phyloP scores from a whole-genome alignment of 441 rosid genomes.

The Bocquillonia castaneifolia region DNA sequence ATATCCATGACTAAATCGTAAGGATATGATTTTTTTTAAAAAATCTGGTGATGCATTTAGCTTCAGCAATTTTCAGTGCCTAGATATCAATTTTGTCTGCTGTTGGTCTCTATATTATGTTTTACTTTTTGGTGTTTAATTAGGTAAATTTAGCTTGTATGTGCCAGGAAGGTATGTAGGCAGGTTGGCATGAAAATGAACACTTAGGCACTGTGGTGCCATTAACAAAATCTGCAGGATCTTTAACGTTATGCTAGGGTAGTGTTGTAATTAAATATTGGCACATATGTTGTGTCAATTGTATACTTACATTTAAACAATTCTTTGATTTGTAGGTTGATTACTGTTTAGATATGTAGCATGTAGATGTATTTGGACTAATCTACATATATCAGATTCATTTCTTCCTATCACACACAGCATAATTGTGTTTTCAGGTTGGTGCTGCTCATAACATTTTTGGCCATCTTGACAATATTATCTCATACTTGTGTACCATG shows the following conservation, averaged over 20 bases:
- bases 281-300: neutral
- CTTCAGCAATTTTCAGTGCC: neutral
- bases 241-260: neutral
- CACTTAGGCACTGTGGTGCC: neutral
- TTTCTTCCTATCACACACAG: constrained; percentile 7
- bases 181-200: constrained; percentile 5
- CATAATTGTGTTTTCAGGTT: constrained; percentile 49
- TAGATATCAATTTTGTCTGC: neutral
- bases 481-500: constrained; percentile 91
- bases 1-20: constrained; percentile 90
- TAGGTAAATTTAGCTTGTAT: neutral
- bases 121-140: neutral
- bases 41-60: neutral
- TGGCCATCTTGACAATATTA: constrained; percentile 62
- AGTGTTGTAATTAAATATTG: neutral
- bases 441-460: constrained; percentile 63
- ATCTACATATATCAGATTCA: neutral
- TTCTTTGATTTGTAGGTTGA: neutral
- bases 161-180: neutral
- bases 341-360: neutral
- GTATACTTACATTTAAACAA: neutral
- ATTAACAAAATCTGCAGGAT: neutral
- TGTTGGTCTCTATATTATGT: neutral
- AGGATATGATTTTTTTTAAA: constrained; percentile 33
- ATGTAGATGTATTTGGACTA: neutral